phyloP scores from a whole-genome alignment of 1,284 basidiomycete species.

The Moesziomyces sp. region DNA sequence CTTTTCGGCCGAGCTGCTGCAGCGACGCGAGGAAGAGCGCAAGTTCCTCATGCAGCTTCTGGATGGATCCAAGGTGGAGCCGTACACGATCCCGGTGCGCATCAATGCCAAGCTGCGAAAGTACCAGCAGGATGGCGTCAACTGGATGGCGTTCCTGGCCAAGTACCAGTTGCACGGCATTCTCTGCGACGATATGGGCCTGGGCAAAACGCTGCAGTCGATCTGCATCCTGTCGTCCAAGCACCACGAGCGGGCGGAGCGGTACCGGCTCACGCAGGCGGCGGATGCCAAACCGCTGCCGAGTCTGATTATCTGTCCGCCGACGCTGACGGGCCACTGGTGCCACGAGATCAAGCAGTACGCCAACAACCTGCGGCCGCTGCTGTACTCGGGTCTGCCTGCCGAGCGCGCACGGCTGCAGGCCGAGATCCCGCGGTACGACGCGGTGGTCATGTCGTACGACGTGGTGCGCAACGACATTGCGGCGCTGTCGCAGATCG shows the following conservation, averaged over 20 bases:
- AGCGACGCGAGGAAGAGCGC: conserved; percentile 79
- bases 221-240: conserved; percentile 97
- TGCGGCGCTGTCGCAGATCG: conserved; percentile 76
- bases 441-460: conserved; percentile 95
- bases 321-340: conserved; percentile 96
- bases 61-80: conserved; percentile 81
- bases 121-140: conserved; percentile 98
- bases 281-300: conserved; percentile 87
- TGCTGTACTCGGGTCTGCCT: conserved; percentile 91
- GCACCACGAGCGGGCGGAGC: conserved; percentile 84
- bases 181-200: conserved; percentile 99
- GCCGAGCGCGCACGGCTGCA: conserved; percentile 77
- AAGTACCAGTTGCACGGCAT: conserved; percentile 88
- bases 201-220: conserved; percentile 97
- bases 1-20: conserved; percentile 89
- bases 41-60: conserved; percentile 93
- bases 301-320: conserved; percentile 94
- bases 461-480: conserved; percentile 98
- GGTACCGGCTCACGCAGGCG: conserved; percentile 76
- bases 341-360: conserved; percentile 97
- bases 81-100: conserved; percentile 85
- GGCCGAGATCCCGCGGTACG: conserved; percentile 68
- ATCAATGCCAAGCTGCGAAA: conserved; percentile 95
- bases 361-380: conserved; percentile 81
- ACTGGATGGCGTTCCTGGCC: conserved; percentile 97